Percentiles rank a stretch among this genome's conserved stretches.
These are phyloP conservation scores for Claviceps maximensis DNA, from an alignment of 2,329 filamentous ascomycete species.

Conservation along the genomic window DNA sequence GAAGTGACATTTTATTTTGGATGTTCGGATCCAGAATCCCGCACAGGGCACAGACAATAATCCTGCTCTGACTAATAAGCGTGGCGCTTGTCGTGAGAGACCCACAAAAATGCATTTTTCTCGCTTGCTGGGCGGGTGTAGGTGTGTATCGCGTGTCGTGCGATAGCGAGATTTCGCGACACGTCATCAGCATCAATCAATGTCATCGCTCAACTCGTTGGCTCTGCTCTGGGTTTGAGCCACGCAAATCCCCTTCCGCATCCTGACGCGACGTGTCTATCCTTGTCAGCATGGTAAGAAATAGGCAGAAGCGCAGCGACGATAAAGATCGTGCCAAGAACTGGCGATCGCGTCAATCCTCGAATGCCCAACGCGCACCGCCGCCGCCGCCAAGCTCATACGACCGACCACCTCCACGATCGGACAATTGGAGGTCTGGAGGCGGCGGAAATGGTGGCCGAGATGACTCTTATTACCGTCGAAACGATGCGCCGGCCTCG, in stretches of 20 bases:
- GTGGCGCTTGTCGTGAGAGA: neutral
- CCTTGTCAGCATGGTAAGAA: slow-evolving; percentile 2
- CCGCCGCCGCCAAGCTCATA: slow-evolving; percentile 6
- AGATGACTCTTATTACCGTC: slow-evolving; percentile 10
- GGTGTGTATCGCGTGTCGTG: neutral
- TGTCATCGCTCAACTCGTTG: neutral
- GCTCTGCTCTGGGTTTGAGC: neutral
- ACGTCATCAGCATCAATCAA: neutral
- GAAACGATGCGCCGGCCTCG: slow-evolving; percentile 12
- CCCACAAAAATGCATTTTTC: neutral
- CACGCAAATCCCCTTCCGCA: neutral
- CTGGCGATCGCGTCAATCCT: slow-evolving; percentile 2
- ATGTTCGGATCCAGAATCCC: too few species aligned
- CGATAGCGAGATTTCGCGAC: neutral
- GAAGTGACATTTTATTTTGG: neutral
- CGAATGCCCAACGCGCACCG: slow-evolving; percentile 4
- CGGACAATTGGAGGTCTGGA: slow-evolving; percentile 19
- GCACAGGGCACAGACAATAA: neutral
- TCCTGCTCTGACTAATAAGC: slow-evolving; percentile 4
- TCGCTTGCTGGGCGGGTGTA: neutral
- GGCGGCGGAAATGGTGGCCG: slow-evolving; percentile 13
- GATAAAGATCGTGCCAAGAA: slow-evolving; percentile 5
- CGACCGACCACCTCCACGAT: slow-evolving; percentile 10
- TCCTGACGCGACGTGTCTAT: neutral
- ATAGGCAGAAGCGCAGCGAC: slow-evolving; percentile 5